These are phyloP conservation scores for Trichoderma breve DNA, from an alignment of 2,329 filamentous ascomycete genomes.

Conservation along the genomic window DNA sequence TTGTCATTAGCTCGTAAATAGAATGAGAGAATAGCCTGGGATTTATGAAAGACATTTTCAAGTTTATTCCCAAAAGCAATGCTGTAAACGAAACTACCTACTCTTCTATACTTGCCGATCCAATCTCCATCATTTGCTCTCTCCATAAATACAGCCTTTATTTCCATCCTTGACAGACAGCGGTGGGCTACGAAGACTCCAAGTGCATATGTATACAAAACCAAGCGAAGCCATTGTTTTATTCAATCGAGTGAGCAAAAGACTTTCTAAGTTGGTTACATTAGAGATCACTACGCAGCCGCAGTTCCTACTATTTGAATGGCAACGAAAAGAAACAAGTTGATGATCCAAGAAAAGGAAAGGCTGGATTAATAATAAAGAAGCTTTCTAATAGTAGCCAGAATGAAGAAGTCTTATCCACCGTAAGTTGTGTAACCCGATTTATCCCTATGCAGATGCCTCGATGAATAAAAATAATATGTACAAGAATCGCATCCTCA, in stretches of 20 bases:
- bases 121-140: not conserved
- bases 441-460: not conserved
- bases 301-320: not conserved
- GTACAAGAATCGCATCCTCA: not conserved
- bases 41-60: not conserved
- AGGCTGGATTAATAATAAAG: not conserved
- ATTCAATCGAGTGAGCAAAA: not conserved
- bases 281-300: not conserved
- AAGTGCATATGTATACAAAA: not conserved
- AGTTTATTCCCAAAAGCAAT: not conserved
- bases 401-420: not conserved
- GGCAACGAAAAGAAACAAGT: not conserved
- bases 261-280: not conserved
- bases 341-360: not conserved
- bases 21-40: not conserved
- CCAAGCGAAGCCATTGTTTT: not conserved
- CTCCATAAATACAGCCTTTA: not conserved
- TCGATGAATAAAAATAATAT: not conserved
- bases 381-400: not conserved
- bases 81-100: not conserved
- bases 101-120: not conserved
- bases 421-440: not conserved
- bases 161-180: not conserved
- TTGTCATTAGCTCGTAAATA: not conserved
- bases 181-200: not conserved